These are phyloP conservation scores for Ophiocordyceps sinensis DNA, from an alignment of 2,329 filamentous ascomycete species.

Conservation along the genomic window DNA sequence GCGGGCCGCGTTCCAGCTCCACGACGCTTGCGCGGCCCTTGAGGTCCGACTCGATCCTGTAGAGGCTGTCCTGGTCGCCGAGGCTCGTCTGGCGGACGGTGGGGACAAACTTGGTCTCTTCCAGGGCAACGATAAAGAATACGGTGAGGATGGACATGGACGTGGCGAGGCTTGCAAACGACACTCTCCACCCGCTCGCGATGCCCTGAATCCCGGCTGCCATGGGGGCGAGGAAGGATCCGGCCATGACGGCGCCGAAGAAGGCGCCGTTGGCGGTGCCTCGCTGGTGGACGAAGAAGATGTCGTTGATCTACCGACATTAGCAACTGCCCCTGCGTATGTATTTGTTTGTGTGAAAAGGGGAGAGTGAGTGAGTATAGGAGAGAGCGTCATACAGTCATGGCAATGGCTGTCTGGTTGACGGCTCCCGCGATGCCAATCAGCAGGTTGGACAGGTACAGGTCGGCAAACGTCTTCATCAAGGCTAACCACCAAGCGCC, in stretches of 20 bases:
- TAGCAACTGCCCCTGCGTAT: too few relatives aligned
- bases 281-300: conserved; percentile 1
- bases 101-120: conserved; percentile 17
- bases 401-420: conserved; percentile 14
- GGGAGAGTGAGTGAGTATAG: too few relatives aligned
- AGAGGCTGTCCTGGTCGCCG: background rate
- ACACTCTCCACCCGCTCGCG: conserved; percentile 10
- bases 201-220: background rate
- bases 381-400: background rate
- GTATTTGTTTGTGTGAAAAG: too few relatives aligned
- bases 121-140: conserved; percentile 10
- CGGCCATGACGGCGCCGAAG: background rate
- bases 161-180: conserved; percentile 11
- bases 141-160: conserved; percentile 9
- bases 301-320: background rate
- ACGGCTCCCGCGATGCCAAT: conserved; percentile 21
- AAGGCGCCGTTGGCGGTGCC: conserved; percentile 1
- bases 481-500: conserved; percentile 25
- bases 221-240: background rate
- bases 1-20: too few relatives aligned
- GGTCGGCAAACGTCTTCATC: conserved; percentile 24
- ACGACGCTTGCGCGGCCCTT: too few relatives aligned
- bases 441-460: conserved; percentile 24
- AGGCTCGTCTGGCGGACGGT: background rate
- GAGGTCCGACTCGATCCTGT: too few relatives aligned